Evolutionary conservation across 2,329 filamentous ascomycete genomes (phyloP), one percentile per base, ranked within the genome.

Genomic region (Clathrospora elynae): DNA sequence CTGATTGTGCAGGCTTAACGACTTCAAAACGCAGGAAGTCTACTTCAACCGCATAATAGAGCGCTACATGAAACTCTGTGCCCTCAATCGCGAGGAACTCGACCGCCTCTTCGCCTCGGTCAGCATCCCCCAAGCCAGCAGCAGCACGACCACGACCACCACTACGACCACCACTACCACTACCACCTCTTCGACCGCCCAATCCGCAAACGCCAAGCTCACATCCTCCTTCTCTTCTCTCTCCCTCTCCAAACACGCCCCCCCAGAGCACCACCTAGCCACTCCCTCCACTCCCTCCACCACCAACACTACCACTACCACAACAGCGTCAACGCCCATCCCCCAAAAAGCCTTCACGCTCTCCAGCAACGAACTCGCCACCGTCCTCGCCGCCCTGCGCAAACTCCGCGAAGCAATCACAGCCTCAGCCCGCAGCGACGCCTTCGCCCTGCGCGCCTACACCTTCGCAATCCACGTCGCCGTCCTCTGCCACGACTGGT

Each of bases 401-500:
- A 97, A 96, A 69, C 81, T 99, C 20, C 84, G 93, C 42, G 93
- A 99, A 74, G 91, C 86, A 16, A 85, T 97, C 33, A 82, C 95
- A 2, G 88, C 88, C 9, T 85, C 87, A 6, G 82, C 84, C 38
- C 83, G 91, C 13, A 75, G 78, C 23, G 88, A 96, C 64, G 77
- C 82, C 37, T 99, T 99, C 70, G 85, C 92, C 1, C 83, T 87
- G n/a, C 85, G 90, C 57, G 88, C 85, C 11, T 96, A 97, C 71
- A 83, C 95, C 50, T 97, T 97, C 76, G 90, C 88, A 60, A 88
- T 95, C 59, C 86, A 91, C 40, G 78, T 91, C 17, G 85, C 88
- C 16, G 85, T 99, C 50, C 80, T 96, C 22, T 83, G 87, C 43
- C 83, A 85, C 52, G 86, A 95, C 57, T 87, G 86, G 57, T 89